These are phyloP conservation scores for Mycena galopus DNA, from an alignment of 768 basidiomycete genomes.

Conservation along the genomic window DNA sequence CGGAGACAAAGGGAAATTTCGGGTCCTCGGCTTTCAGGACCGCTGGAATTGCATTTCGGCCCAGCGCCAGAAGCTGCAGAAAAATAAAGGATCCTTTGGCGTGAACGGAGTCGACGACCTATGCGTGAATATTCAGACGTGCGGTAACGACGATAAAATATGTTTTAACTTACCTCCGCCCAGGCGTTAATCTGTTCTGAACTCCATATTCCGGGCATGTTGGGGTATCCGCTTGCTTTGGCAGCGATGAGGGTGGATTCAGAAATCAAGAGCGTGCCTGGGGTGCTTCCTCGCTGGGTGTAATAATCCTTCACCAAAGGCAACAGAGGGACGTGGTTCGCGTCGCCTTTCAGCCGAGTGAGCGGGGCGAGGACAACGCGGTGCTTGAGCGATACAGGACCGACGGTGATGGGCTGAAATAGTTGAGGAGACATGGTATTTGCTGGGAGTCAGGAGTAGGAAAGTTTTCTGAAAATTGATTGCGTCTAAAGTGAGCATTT, in stretches of 20 bases:
- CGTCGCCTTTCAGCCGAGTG: slow-evolving; percentile 47
- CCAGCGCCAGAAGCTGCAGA: slow-evolving; percentile 62
- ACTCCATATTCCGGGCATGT: slow-evolving; percentile 58
- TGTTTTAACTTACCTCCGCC: slow-evolving; percentile 48
- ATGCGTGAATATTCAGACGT: too few relatives aligned
- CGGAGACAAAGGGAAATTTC: slow-evolving; percentile 38
- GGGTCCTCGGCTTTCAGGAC: slow-evolving; percentile 46
- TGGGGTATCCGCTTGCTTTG: slow-evolving; percentile 39
- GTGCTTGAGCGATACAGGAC: slow-evolving; percentile 35
- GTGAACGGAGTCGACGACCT: slow-evolving; percentile 63
- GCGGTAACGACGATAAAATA: too few relatives aligned
- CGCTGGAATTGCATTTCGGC: slow-evolving; percentile 43
- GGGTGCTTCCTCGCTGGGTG: slow-evolving; percentile 44
- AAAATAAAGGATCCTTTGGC: slow-evolving; percentile 59
- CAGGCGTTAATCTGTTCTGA: slow-evolving; percentile 58
- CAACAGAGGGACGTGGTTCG: slow-evolving; percentile 42
- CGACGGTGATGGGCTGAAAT: slow-evolving; percentile 19
- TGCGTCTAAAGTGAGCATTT: too few relatives aligned
- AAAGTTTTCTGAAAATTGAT: too few relatives aligned
- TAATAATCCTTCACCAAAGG: slow-evolving; percentile 47
- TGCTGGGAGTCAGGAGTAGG: too few relatives aligned
- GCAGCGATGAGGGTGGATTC: slow-evolving; percentile 56
- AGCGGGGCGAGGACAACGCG: slow-evolving; percentile 53
- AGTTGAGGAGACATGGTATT: slow-evolving; percentile 5
- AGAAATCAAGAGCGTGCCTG: slow-evolving; percentile 54